Base-by-base conservation (phyloP, 1,284 basidiomycete species). In the Austroboletus novae-zelandiae region DNA sequence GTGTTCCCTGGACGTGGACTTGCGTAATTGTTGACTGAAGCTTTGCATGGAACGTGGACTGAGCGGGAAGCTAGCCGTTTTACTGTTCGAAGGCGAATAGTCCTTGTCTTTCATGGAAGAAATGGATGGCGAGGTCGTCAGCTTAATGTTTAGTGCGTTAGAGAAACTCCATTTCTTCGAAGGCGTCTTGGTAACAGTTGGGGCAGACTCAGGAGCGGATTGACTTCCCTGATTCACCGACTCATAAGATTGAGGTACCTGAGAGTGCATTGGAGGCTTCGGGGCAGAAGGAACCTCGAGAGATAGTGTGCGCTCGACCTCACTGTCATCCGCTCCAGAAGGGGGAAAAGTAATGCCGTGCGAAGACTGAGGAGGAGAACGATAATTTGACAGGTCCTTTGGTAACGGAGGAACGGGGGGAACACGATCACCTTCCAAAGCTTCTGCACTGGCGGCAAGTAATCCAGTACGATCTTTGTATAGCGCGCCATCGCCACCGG, bases 111-210 rank as follows among this genome's bases (percentile, higher is more conserved):
- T 74, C 65, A 73, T 70, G 5, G 80, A 78, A 27, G 80, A 73
- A n/a, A 75, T 74, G n/a, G 83, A 82, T 40, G 86, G 79, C 25
- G 83, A 83, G 53, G 77, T 78, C 18, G 83, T 78, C 44, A 91
- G 71, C 65, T 85, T 91, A 59, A 93, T 80, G 59, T 89, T 94
- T n/a, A 97, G 74, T 7, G 91, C 91, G 52, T 83, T 89, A 7
- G 91, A 91, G 71, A 98, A 92, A 61, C 93, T 96, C 94, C 94
- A 98, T 71, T 97, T 98, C 76, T 95, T 96, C 37, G 84, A 91
- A 42, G 89, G 87, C 2, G 88, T 87, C 70, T 86, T 87, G 47
- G 77, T 69, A 42, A 75, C 70, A 29, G 53, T 56, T 41, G 66
- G 60, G 4, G 67, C 65, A 50, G 74, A 71, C 47, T 78, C 74